Conservation (phyloP, 192 early-diverging fungal species). For the Coemansia sp. region DNA sequence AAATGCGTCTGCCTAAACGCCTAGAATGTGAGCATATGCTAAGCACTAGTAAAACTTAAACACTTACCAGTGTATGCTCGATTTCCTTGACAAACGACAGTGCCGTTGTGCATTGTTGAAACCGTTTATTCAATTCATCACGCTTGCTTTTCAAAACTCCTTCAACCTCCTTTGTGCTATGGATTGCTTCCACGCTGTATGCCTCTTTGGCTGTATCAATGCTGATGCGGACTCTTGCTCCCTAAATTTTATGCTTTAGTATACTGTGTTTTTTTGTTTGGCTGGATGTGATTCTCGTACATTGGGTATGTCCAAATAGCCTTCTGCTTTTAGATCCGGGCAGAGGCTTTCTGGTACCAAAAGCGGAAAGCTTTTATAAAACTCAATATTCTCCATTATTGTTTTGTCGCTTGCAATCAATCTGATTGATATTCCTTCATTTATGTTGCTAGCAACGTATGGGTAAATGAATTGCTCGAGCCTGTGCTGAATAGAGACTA, state of each 20-base stretch:
- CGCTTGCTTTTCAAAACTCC: conserved; percentile 10
- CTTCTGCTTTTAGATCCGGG: conserved; percentile 29
- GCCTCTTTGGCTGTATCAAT: conserved; percentile 18
- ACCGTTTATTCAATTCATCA: conserved; percentile 24
- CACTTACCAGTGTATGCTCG: conserved; percentile 34
- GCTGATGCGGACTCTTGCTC: conserved; percentile 9
- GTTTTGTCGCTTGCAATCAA: too few species aligned
- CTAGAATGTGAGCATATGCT: too few species aligned
- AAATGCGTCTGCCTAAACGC: conserved; percentile 9
- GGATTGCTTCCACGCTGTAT: conserved; percentile 30
- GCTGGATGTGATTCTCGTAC: background rate
- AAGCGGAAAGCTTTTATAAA: conserved; percentile 41
- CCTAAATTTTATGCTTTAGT: background rate
- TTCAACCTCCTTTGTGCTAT: conserved; percentile 28
- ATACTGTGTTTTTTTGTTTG: background rate
- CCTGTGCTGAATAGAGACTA: too few species aligned
- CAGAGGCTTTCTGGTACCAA: conserved; percentile 29
- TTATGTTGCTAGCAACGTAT: too few species aligned
- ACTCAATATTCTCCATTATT: conserved; percentile 42
- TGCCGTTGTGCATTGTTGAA: conserved; percentile 39
- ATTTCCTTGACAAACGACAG: conserved; percentile 46
- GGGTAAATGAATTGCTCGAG: too few species aligned
- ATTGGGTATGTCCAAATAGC: conserved; percentile 29
- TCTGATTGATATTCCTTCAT: too few species aligned
- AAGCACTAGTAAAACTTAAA: too few species aligned